These are phyloP conservation scores for Harringtonia aguacate DNA, from an alignment of 2,329 filamentous ascomycete species.

Conservation along the genomic window DNA sequence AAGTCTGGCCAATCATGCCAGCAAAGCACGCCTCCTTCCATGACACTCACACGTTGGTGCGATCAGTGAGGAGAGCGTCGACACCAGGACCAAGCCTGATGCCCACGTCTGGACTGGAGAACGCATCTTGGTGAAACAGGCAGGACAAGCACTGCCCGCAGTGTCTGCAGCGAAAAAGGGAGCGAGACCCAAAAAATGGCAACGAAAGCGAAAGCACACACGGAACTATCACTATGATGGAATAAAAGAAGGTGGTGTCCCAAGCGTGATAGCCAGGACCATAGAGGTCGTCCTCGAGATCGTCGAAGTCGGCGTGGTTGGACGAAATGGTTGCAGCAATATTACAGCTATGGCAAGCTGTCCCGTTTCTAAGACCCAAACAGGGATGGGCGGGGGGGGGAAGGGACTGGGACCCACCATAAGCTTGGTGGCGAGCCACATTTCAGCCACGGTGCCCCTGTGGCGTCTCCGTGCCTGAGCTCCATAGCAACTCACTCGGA, in stretches of 20 bases:
- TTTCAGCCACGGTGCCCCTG: not conserved
- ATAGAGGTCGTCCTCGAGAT: not conserved
- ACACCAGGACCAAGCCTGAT: conserved; percentile 48
- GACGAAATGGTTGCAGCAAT: not conserved
- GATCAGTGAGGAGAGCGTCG: conserved; percentile 38
- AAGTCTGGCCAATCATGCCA: too few relatives aligned
- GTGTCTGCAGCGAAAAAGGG: not conserved
- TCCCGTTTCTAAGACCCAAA: conserved; percentile 14
- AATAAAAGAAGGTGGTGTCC: not conserved
- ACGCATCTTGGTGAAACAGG: conserved; percentile 30
- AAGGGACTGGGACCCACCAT: not conserved
- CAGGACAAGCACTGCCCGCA: conserved; percentile 4
- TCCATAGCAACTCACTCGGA: too few relatives aligned
- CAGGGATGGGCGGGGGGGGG: not conserved
- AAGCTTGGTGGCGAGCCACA: not conserved
- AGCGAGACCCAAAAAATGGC: not conserved
- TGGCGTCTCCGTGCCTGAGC: too few relatives aligned
- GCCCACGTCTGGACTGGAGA: conserved; percentile 48
- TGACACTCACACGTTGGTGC: conserved; percentile 54
- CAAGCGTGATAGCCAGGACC: not conserved
- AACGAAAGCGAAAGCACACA: not conserved
- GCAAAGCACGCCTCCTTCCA: too few relatives aligned
- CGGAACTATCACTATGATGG: not conserved
- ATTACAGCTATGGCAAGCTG: conserved; percentile 14
- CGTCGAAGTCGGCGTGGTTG: not conserved